These are phyloP conservation scores for Sporobolus alterniflorus DNA, from an alignment of 202 grass and related monocot species.

Conservation along the genomic window DNA sequence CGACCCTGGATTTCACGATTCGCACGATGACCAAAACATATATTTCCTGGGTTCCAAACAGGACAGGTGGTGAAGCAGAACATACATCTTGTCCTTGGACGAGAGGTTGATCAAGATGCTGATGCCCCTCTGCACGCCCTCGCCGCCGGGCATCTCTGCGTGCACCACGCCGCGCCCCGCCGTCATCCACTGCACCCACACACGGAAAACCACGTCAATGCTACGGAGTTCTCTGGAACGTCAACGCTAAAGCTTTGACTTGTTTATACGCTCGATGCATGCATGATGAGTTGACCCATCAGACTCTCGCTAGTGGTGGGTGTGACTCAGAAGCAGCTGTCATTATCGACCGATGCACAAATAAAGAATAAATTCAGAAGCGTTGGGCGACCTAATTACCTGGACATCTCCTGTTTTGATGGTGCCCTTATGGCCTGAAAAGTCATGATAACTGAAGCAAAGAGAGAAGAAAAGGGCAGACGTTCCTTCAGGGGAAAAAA, in stretches of 20 bases:
- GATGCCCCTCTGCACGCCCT: conserved; percentile 73
- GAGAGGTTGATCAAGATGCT: conserved; percentile 92
- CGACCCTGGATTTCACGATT: conserved; percentile 47
- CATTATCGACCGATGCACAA: neutral
- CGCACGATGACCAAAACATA: too few species aligned
- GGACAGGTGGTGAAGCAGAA: neutral
- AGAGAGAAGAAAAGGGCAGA: neutral
- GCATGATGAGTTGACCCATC: neutral
- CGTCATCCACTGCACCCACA: conserved; percentile 79
- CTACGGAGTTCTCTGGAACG: too few species aligned
- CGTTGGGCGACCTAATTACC: conserved; percentile 48
- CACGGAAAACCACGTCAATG: too few species aligned
- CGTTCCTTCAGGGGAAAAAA: too few species aligned
- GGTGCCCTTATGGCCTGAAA: conserved; percentile 83
- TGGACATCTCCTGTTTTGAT: conserved; percentile 76
- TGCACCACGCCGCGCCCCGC: conserved; percentile 96
- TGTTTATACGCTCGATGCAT: neutral
- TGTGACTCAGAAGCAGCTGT: neutral
- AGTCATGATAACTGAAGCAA: conserved; percentile 66
- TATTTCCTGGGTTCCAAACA: too few species aligned
- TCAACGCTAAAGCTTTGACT: conserved; percentile 1
- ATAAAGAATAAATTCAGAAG: too few species aligned
- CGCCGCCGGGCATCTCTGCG: conserved; percentile 75
- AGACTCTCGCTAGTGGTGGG: too few species aligned
- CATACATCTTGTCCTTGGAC: conserved; percentile 85